Conservation (phyloP, 352 stramenopile species). For the Phytophthora cajani region DNA sequence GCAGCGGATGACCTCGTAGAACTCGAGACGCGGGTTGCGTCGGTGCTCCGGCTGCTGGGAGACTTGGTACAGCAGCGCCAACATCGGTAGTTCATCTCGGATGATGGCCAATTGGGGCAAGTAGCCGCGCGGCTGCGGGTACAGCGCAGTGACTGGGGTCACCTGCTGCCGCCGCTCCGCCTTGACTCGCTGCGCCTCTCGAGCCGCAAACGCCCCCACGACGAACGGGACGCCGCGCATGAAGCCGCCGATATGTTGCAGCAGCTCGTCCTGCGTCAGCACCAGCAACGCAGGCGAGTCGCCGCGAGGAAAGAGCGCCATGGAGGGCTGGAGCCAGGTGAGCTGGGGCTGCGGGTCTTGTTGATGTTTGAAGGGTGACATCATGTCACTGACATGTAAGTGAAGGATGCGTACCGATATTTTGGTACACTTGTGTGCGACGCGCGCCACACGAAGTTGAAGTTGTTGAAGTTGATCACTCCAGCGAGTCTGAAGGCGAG, state of each 20-base stretch:
- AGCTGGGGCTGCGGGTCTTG: background rate
- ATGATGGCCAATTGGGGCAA: constrained; percentile 42
- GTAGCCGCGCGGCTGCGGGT: constrained; percentile 37
- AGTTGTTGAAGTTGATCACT: constrained; percentile 8
- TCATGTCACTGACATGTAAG: no score
- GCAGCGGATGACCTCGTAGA: constrained; percentile 43
- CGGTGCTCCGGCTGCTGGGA: constrained; percentile 21
- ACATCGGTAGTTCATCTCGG: constrained; percentile 29
- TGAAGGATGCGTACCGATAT: background rate
- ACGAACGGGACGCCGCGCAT: constrained; percentile 37
- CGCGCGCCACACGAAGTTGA: background rate
- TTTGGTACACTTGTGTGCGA: background rate
- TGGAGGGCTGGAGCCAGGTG: background rate
- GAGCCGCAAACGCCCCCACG: constrained; percentile 32
- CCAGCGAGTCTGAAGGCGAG: background rate
- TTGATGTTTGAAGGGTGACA: constrained; percentile 3
- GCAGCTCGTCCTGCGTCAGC: constrained; percentile 30
- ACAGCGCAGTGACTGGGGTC: constrained; percentile 16
- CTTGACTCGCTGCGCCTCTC: constrained; percentile 9
- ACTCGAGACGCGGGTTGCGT: constrained; percentile 32
- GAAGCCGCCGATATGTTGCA: constrained; percentile 35
- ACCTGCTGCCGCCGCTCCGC: background rate
- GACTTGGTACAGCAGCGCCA: constrained; percentile 19
- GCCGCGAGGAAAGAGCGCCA: constrained; percentile 17
- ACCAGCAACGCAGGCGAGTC: constrained; percentile 32